Evolutionary conservation across 306 rosid species (phyloP).

Genomic region (Cicer bijugum): DNA sequence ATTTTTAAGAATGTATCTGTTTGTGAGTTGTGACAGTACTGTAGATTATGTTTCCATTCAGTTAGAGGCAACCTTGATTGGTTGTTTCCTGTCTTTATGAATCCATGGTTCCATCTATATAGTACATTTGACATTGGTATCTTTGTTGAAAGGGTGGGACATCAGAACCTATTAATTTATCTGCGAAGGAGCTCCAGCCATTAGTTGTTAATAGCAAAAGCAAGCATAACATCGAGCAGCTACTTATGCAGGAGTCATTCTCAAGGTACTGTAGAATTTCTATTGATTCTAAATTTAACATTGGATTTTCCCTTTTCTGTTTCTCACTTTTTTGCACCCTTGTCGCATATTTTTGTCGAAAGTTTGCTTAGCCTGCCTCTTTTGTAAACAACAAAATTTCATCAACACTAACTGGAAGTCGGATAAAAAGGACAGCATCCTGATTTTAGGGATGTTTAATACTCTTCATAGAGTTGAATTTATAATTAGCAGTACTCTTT

Average conservation of each 20-base stretch:
- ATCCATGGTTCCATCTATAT: constrained; percentile 33
- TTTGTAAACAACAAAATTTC: constrained; percentile 28
- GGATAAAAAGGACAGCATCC: constrained; percentile 26
- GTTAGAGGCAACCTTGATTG: constrained; percentile 25
- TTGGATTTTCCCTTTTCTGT: constrained; percentile 30
- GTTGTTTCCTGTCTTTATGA: constrained; percentile 25
- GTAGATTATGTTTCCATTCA: constrained; percentile 31
- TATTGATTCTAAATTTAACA: constrained; percentile 15
- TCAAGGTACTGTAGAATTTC: constrained; percentile 65
- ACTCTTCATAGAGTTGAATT: constrained; percentile 16
- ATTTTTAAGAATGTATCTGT: not conserved
- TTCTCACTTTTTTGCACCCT: constrained; percentile 17
- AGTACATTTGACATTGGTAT: constrained; percentile 31
- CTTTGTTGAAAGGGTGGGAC: constrained; percentile 53
- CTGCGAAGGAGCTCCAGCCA: constrained; percentile 53
- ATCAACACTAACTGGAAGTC: constrained; percentile 3
- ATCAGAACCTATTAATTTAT: constrained; percentile 42
- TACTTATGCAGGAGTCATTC: constrained; percentile 79
- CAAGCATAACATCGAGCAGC: constrained; percentile 67
- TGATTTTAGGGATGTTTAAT: constrained; percentile 17
- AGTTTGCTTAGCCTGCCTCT: constrained; percentile 34
- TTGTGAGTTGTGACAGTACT: constrained; percentile 16
- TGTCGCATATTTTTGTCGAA: constrained; percentile 13
- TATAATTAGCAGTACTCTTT: constrained; percentile 14
- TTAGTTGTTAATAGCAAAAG: constrained; percentile 50